Evolutionary conservation across 2,329 filamentous ascomycete genomes (phyloP).

Genomic region (Trichoderma aggressivum): DNA sequence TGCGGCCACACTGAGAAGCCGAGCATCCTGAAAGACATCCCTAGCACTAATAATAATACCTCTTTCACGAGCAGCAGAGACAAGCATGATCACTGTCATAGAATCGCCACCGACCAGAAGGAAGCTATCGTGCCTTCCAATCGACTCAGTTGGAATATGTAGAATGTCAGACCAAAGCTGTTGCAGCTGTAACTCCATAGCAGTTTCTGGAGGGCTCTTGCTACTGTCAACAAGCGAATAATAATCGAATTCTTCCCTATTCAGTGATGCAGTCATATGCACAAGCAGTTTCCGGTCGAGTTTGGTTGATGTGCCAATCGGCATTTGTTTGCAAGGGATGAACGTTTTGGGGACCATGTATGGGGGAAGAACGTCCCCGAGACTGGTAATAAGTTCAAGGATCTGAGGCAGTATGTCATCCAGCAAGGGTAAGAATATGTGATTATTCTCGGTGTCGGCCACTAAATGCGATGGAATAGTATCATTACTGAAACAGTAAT

Average conservation of each 20-base stretch:
- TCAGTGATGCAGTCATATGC: neutral
- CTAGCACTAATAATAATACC: constrained; percentile 13
- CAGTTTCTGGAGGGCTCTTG: neutral
- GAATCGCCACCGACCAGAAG: constrained; percentile 23
- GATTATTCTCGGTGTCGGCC: too few species aligned
- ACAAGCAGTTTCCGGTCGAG: neutral
- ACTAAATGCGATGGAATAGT: neutral
- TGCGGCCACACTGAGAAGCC: neutral
- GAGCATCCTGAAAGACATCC: constrained; percentile 20
- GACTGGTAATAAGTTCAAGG: neutral
- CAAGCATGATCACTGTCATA: constrained; percentile 5
- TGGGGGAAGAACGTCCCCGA: neutral
- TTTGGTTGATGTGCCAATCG: neutral
- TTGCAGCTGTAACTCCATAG: neutral
- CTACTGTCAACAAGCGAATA: neutral
- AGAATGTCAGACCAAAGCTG: constrained; percentile 3
- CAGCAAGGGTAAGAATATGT: neutral
- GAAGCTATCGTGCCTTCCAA: constrained; percentile 23
- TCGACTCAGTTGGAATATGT: neutral
- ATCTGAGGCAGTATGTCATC: neutral
- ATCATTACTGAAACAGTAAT: neutral
- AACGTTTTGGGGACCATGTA: neutral
- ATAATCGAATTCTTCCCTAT: neutral
- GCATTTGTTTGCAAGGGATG: neutral
- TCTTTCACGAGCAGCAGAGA: neutral